These are phyloP conservation scores for Amylostereum chailletii DNA, from an alignment of 1,284 basidiomycete species.

Conservation along the genomic window DNA sequence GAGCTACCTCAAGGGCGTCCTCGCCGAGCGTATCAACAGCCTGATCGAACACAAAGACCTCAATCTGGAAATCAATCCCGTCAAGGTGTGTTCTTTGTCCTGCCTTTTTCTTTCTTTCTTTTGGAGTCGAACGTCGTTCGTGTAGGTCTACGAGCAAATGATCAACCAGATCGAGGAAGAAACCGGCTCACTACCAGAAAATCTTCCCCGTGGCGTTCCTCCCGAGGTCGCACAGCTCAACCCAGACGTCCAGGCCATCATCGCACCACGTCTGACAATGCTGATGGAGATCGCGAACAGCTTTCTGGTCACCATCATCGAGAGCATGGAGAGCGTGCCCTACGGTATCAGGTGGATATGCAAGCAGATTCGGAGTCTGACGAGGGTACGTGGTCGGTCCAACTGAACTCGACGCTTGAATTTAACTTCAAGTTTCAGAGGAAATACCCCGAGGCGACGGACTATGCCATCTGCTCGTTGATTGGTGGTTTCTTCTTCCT, in stretches of 20 bases:
- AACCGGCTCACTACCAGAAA: constrained; percentile 82
- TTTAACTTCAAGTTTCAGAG: constrained; percentile 41
- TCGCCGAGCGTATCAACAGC: constrained; percentile 96
- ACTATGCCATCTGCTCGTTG: constrained; percentile 95
- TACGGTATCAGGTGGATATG: constrained; percentile 99
- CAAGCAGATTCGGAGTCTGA: constrained; percentile 96
- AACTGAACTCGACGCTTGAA: neutral
- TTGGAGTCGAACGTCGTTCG: neutral
- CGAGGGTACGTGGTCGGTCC: constrained; percentile 53
- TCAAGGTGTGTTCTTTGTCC: constrained; percentile 59
- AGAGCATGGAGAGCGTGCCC: constrained; percentile 94
- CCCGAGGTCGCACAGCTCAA: constrained; percentile 93
- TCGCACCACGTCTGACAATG: constrained; percentile 93
- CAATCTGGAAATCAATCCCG: constrained; percentile 96
- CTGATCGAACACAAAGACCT: constrained; percentile 98
- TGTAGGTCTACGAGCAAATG: constrained; percentile 94
- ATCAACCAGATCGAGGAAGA: constrained; percentile 97
- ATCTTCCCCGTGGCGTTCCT: constrained; percentile 85
- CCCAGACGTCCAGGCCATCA: constrained; percentile 93
- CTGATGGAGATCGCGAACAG: constrained; percentile 98
- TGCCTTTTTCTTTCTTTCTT: neutral
- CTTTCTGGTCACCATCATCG: constrained; percentile 96
- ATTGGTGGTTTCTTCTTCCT: constrained; percentile 99
- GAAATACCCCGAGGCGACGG: constrained; percentile 96
- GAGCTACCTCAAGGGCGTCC: constrained; percentile 92